Conservation (phyloP, 371 early-diverging fungal species). For the Mucor sp. region DNA sequence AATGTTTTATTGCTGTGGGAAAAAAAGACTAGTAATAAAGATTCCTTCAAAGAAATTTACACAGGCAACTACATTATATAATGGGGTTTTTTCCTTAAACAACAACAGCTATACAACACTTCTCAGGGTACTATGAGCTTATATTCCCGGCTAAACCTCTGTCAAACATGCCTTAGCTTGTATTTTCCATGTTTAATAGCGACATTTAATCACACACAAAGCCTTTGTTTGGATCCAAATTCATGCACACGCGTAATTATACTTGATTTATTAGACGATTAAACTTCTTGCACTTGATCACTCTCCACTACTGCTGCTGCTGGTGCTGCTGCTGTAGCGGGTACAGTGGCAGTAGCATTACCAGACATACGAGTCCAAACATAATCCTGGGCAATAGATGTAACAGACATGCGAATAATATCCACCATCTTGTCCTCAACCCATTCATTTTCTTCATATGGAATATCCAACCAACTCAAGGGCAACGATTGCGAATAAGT, state of each 20-base stretch:
- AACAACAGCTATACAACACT: background rate
- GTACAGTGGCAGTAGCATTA: background rate
- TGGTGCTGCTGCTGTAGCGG: background rate
- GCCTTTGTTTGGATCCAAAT: too few species aligned
- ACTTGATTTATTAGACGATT: background rate
- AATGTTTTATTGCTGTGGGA: background rate
- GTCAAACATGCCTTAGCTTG: background rate
- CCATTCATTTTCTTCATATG: constrained; percentile 72
- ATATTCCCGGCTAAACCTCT: background rate
- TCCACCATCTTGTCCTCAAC: constrained; percentile 68
- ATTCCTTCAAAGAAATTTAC: background rate
- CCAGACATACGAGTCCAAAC: constrained; percentile 70
- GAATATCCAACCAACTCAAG: constrained; percentile 61
- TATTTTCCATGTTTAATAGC: too few species aligned
- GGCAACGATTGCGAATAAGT: constrained; percentile 65
- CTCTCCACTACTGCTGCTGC: background rate
- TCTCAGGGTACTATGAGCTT: background rate
- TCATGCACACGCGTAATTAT: too few species aligned
- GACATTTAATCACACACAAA: too few species aligned
- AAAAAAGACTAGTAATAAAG: background rate
- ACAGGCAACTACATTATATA: background rate
- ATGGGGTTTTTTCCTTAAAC: background rate
- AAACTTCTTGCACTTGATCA: constrained; percentile 5
- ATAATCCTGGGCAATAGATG: constrained; percentile 67
- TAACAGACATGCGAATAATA: constrained; percentile 57